Evolutionary conservation across 805 yeast species (phyloP).

Genomic region (Myxozyma kluyveri): DNA sequence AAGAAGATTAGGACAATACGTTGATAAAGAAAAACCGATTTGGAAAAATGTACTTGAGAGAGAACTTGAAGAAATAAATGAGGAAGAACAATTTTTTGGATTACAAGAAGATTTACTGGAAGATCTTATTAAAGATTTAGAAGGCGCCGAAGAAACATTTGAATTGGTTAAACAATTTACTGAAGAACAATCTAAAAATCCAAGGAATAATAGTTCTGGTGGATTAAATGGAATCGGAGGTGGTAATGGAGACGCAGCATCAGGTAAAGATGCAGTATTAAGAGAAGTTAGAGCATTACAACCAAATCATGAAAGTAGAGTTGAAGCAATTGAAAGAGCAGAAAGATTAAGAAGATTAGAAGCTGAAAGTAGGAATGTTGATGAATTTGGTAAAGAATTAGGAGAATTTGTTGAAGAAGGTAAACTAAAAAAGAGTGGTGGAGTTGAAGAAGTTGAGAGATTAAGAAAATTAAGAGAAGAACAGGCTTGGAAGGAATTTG

Average conservation of each 20-base stretch:
- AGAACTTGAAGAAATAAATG: slow-evolving; percentile 84
- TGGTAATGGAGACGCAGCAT: slow-evolving; percentile 43
- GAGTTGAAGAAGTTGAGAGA: slow-evolving; percentile 81
- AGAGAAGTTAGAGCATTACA: slow-evolving; percentile 71
- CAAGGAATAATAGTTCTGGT: slow-evolving; percentile 8
- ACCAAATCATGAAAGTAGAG: slow-evolving; percentile 81
- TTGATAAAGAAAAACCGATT: slow-evolving; percentile 67
- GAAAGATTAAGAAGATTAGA: slow-evolving; percentile 77
- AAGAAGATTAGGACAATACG: slow-evolving; percentile 55
- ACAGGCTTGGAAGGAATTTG: slow-evolving; percentile 54
- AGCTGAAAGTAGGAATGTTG: slow-evolving; percentile 52
- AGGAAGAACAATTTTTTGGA: slow-evolving; percentile 88
- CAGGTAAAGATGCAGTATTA: slow-evolving; percentile 62
- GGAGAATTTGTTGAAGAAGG: slow-evolving; percentile 79
- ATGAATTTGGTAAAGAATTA: slow-evolving; percentile 79
- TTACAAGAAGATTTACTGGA: slow-evolving; percentile 81
- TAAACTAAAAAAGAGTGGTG: slow-evolving; percentile 78
- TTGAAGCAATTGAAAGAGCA: slow-evolving; percentile 86
- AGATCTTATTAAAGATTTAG: slow-evolving; percentile 77
- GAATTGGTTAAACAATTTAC: slow-evolving; percentile 76
- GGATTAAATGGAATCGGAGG: slow-evolving; percentile 4
- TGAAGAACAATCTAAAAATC: slow-evolving; percentile 54
- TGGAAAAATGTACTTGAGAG: slow-evolving; percentile 93
- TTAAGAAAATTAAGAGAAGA: slow-evolving; percentile 64
- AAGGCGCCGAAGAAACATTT: slow-evolving; percentile 77